Evolutionary conservation across 495 filamentous ascomycete species (phyloP), one percentile per base, ranked within the genome.

Genomic region (Daldinia bambusicola): DNA sequence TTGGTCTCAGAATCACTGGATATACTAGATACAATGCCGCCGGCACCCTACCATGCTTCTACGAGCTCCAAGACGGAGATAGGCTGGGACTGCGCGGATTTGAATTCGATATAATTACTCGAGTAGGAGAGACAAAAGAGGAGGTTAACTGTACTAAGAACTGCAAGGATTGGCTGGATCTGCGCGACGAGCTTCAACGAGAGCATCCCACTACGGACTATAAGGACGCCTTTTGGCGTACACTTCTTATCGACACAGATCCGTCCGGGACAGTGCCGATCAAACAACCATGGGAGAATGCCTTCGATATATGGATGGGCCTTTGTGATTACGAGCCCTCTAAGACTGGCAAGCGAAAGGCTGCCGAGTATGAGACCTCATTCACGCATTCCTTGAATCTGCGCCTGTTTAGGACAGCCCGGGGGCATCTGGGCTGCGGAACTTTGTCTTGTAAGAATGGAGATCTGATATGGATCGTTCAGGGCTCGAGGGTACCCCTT

Each of bases 321-420:
- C 50, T 66, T 2, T 52, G 55, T 48, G 14, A 18, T 8, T 50
- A 64, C 16, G 18, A 61, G 8, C 66, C 61, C 13, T 65, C 70
- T 5, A 40, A 69, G 2, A 56, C 56, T 7, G 66, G 59, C 14
- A 66, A 58, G 51, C 36, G 30, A 16, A 41, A 55, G 36, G 70
- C 70, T 34, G 10, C 34, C 58, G 56, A 66, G 13, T 73, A 32
- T 14, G 70, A 73, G 31, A 55, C 66, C 37, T 69, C 65, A 6
- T 73, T 73, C 41, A 69, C 70, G 7, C 70, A 73, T 20, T 69
- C 70, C n/a, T 34, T 67, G 20, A 65, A 69, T 45, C 62, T 73
- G 1, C 70, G 66, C 16, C 41, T 73, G 5, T 73, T 73, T 37
- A 56, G 70, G 36, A 73, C 70, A 16, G 32, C 66, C 14, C 26